Conservation (phyloP, 2,329 filamentous ascomycete genomes). For the Aspergillus vadensis region DNA sequence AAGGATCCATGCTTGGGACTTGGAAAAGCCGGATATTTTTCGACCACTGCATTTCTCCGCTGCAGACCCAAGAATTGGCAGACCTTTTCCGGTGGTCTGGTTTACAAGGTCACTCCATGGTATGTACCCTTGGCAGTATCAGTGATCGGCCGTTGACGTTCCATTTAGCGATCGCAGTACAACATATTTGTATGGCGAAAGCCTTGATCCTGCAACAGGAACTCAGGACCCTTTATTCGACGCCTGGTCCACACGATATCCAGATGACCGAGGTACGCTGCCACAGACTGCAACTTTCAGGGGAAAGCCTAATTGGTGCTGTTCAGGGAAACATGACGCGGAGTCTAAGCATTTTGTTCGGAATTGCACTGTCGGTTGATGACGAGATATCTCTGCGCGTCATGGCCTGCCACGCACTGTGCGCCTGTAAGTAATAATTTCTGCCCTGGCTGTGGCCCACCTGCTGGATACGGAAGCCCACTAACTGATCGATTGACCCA, state of each 20-base stretch:
- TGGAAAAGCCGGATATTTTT: conserved; percentile 29
- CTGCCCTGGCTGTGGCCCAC: background rate
- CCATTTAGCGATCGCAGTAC: conserved; percentile 33
- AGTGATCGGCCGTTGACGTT: background rate
- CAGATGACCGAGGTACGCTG: conserved; percentile 27
- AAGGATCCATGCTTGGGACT: conserved; percentile 34
- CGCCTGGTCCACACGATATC: conserved; percentile 15
- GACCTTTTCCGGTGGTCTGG: conserved; percentile 38
- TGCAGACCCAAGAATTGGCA: conserved; percentile 28
- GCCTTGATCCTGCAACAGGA: conserved; percentile 30
- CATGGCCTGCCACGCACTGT: conserved; percentile 38
- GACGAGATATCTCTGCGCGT: conserved; percentile 36
- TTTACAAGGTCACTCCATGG: conserved; percentile 37
- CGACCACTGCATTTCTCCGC: conserved; percentile 34
- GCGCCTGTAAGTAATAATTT: conserved; percentile 29
- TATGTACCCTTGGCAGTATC: conserved; percentile 17
- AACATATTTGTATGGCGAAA: conserved; percentile 39
- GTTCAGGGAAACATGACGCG: conserved; percentile 29
- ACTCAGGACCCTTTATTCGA: conserved; percentile 19
- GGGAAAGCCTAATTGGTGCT: background rate
- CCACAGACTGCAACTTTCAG: background rate
- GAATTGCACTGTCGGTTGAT: conserved; percentile 36
- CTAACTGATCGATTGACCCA: background rate
- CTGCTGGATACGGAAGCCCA: background rate
- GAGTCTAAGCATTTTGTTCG: conserved; percentile 36